Evolutionary conservation across 345 rosid genomes (phyloP).

Genomic region (Geranium rotundifolium): DNA sequence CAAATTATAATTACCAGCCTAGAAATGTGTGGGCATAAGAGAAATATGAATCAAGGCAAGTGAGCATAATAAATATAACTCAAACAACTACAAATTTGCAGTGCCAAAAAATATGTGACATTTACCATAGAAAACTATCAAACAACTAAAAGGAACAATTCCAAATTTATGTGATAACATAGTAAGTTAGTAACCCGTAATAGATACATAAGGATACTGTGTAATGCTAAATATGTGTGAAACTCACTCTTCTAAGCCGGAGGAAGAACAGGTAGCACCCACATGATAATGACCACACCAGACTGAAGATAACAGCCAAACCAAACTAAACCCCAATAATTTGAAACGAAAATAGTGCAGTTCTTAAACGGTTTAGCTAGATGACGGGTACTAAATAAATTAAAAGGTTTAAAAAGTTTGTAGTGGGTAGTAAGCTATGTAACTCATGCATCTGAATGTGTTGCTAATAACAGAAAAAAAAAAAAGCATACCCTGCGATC

Average conservation of each 20-base stretch:
- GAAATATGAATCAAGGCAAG: not conserved
- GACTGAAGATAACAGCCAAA: not conserved
- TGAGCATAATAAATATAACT: not conserved
- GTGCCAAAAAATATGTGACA: not conserved
- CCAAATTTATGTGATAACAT: not conserved
- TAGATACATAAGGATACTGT: no score
- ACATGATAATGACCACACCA: not conserved
- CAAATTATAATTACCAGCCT: not conserved
- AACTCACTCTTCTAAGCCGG: no score
- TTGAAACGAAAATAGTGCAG: not conserved
- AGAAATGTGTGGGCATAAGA: not conserved
- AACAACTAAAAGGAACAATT: no score
- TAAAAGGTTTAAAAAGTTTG: not conserved
- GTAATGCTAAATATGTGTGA: no score
- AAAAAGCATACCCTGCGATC: slow-evolving; percentile 55
- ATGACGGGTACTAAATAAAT: not conserved
- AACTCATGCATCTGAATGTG: not conserved
- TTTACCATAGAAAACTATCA: not conserved
- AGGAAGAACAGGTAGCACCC: not conserved
- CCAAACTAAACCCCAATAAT: not conserved
- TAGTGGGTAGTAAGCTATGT: not conserved
- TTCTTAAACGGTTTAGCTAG: not conserved
- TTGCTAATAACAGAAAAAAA: not conserved
- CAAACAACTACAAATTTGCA: not conserved
- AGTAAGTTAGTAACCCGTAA: no score